phyloP scores from a whole-genome alignment of 2,329 filamentous ascomycete genomes.

The Exophiala sp. region DNA sequence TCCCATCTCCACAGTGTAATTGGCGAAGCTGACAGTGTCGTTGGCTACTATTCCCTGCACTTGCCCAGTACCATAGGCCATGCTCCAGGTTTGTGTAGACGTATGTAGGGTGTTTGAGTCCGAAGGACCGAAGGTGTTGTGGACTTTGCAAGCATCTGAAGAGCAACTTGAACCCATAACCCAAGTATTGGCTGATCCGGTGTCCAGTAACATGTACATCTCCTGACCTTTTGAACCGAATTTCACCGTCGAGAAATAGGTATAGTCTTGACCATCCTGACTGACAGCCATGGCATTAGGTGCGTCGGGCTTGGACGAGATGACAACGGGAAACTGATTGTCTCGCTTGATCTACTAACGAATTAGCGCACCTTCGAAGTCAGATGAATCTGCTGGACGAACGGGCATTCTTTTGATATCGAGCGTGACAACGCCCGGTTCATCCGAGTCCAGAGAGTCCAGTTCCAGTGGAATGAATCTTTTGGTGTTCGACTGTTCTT shows the following conservation, averaged over 20 bases:
- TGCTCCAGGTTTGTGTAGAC: constrained; percentile 52
- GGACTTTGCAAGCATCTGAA: constrained; percentile 59
- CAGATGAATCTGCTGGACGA: neutral
- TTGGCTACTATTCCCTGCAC: constrained; percentile 61
- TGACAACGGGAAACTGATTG: constrained; percentile 45
- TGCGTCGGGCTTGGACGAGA: constrained; percentile 37
- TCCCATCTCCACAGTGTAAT: constrained; percentile 56
- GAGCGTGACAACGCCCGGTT: constrained; percentile 32
- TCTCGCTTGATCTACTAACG: constrained; percentile 36
- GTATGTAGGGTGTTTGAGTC: constrained; percentile 60
- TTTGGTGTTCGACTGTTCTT: constrained; percentile 22
- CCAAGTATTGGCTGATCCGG: constrained; percentile 65
- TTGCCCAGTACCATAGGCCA: constrained; percentile 71
- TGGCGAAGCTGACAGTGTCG: constrained; percentile 63
- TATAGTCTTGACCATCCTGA: constrained; percentile 50
- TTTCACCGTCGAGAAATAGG: constrained; percentile 49
- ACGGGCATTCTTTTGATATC: constrained; percentile 36
- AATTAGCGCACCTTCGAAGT: constrained; percentile 5
- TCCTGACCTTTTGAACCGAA: constrained; percentile 47
- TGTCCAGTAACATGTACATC: constrained; percentile 52
- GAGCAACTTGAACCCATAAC: constrained; percentile 68
- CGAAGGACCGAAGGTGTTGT: constrained; percentile 61
- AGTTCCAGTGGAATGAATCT: constrained; percentile 34
- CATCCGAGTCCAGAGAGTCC: constrained; percentile 22
- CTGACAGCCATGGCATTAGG: constrained; percentile 47